Evolutionary conservation across 2,329 filamentous ascomycete species (phyloP).

Genomic region (Diaporthe vaccinii): DNA sequence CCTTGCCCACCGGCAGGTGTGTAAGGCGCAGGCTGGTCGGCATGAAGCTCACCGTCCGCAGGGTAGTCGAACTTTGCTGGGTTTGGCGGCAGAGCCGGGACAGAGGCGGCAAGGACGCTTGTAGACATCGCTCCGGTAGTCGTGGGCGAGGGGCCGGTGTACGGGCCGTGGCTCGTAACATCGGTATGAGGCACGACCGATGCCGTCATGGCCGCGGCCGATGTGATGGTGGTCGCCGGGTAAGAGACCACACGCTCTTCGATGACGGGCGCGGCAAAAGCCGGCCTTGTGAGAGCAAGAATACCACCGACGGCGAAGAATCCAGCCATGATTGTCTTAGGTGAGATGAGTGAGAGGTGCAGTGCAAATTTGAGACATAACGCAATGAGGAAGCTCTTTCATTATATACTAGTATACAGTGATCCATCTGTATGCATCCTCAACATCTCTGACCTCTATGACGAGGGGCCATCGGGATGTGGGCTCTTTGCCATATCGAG

Average conservation of each 20-base stretch:
- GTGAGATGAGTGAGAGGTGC: background rate
- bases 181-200: constrained; percentile 60
- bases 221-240: constrained; percentile 53
- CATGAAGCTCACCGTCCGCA: constrained; percentile 76
- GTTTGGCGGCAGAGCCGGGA: constrained; percentile 70
- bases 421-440: background rate
- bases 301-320: constrained; percentile 39
- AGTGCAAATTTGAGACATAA: background rate
- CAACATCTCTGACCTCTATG: constrained; percentile 8
- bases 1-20: constrained; percentile 80
- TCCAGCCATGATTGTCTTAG: constrained; percentile 31
- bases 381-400: background rate
- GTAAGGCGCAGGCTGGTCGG: constrained; percentile 79
- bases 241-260: constrained; percentile 48
- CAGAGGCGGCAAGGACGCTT: constrained; percentile 66
- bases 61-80: constrained; percentile 78
- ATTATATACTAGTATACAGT: background rate
- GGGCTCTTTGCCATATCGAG: constrained; percentile 6
- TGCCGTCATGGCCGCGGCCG: constrained; percentile 46
- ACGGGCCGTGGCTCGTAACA: constrained; percentile 78
- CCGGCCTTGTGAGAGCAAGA: constrained; percentile 42
- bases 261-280: constrained; percentile 48
- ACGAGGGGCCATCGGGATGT: constrained; percentile 7
- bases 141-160: constrained; percentile 71
- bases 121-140: constrained; percentile 78